These are phyloP conservation scores for Chrysochromulina tobinii DNA, from an alignment of 78 protist genomes.

Conservation along the genomic window DNA sequence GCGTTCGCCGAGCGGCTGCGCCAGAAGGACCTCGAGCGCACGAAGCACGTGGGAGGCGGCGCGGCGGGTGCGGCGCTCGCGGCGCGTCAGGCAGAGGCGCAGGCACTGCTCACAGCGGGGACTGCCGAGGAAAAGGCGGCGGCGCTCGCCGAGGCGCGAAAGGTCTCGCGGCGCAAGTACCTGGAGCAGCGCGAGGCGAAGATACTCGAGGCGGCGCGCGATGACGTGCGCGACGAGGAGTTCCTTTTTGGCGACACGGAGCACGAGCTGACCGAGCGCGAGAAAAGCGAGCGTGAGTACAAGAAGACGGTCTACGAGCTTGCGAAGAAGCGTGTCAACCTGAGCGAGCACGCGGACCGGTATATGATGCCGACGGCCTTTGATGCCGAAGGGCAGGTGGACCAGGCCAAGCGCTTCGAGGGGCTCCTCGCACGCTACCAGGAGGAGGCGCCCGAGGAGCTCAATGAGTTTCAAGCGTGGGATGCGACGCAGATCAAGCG, in stretches of 20 bases:
- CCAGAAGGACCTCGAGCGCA: slow-evolving; percentile 30
- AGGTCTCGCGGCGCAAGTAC: slow-evolving; percentile 22
- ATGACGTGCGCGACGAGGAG: slow-evolving; percentile 44
- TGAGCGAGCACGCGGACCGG: background rate
- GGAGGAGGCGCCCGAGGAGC: slow-evolving; percentile 45
- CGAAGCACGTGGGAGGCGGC: background rate
- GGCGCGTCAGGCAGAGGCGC: background rate
- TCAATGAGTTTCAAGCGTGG: slow-evolving; percentile 61
- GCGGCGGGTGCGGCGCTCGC: background rate
- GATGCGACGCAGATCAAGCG: slow-evolving; percentile 37
- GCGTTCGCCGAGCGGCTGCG: slow-evolving; percentile 52
- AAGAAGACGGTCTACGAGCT: slow-evolving; percentile 65
- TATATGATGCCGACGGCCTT: slow-evolving; percentile 57
- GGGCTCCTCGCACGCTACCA: slow-evolving; percentile 47
- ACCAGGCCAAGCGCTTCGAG: background rate
- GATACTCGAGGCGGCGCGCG: slow-evolving; percentile 22
- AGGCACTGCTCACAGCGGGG: background rate
- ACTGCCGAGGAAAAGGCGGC: background rate
- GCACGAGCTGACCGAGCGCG: slow-evolving; percentile 68
- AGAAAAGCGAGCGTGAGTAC: slow-evolving; percentile 58
- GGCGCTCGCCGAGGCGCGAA: slow-evolving; percentile 31
- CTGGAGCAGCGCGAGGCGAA: slow-evolving; percentile 36
- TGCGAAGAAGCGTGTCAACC: slow-evolving; percentile 51
- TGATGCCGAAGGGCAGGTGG: slow-evolving; percentile 16
- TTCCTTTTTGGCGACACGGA: slow-evolving; percentile 59